A percentile compares a stretch with the other conserved stretches of the same genome.
These are phyloP conservation scores for Dactylellina parvicollis DNA, from an alignment of 2,329 filamentous ascomycete species.

Conservation along the genomic window DNA sequence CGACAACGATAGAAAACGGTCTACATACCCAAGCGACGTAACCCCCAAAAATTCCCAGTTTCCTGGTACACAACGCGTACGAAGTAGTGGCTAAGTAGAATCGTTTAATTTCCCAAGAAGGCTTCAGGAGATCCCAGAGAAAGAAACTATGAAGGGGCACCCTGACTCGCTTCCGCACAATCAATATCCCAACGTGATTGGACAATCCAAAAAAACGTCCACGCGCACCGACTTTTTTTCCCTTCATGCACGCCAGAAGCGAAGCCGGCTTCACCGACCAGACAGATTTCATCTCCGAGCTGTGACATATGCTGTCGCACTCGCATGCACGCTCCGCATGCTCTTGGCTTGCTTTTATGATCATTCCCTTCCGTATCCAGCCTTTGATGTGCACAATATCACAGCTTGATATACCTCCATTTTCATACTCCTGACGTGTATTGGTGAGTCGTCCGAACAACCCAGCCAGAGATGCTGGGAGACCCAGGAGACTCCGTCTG, in stretches of 20 bases:
- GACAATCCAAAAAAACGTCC: neutral
- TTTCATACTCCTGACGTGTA: neutral
- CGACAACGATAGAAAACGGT: no score
- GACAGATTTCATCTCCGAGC: neutral
- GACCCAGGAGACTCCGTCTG: neutral
- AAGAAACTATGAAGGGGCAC: no score
- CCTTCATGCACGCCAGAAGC: neutral
- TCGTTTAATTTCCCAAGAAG: no score
- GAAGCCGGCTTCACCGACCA: slow-evolving; percentile 9
- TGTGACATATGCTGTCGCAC: slow-evolving; percentile 1
- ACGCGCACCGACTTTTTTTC: neutral
- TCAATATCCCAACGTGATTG: neutral
- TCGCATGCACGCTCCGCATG: neutral
- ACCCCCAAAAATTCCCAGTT: no score
- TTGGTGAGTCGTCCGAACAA: neutral
- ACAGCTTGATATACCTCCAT: neutral
- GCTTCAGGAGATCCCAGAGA: no score
- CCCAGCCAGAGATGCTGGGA: neutral
- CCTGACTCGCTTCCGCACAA: neutral
- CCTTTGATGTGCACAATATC: neutral
- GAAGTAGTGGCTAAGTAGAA: no score
- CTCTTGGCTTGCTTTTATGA: neutral
- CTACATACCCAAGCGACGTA: no score
- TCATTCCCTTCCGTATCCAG: neutral
- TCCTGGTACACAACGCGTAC: no score